These are phyloP conservation scores for Cutaneotrichosporon sp. DNA, from an alignment of 1,284 basidiomycete species.

Conservation along the genomic window DNA sequence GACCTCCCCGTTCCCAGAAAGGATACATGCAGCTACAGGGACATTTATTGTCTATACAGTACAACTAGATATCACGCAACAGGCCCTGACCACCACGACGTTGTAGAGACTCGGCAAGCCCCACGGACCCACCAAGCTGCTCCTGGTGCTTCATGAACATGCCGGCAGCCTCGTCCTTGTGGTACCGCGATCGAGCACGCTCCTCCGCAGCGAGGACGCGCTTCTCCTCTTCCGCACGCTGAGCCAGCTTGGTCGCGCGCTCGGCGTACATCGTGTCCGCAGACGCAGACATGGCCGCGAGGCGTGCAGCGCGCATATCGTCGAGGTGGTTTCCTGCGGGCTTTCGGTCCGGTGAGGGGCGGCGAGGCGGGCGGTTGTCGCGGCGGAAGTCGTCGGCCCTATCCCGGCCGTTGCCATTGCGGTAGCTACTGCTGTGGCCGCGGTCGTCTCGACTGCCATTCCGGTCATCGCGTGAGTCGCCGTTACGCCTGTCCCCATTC, in stretches of 20 bases:
- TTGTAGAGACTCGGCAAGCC: slow-evolving; percentile 40
- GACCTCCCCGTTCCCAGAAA: no score
- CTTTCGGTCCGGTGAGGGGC: slow-evolving; percentile 23
- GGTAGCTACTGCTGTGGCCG: not conserved
- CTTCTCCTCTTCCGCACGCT: slow-evolving; percentile 34
- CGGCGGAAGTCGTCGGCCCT: slow-evolving; percentile 23
- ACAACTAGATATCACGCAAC: slow-evolving; percentile 35
- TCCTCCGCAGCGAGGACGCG: slow-evolving; percentile 32
- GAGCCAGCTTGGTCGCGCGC: slow-evolving; percentile 33
- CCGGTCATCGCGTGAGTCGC: not conserved
- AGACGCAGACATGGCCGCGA: slow-evolving; percentile 77
- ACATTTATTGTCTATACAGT: not conserved
- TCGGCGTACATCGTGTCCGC: slow-evolving; percentile 56
- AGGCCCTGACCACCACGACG: slow-evolving; percentile 45
- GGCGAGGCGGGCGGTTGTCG: slow-evolving; percentile 23
- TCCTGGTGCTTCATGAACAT: slow-evolving; percentile 45
- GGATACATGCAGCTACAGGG: not conserved
- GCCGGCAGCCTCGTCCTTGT: slow-evolving; percentile 41
- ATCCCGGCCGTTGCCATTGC: slow-evolving; percentile 7
- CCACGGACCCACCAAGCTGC: slow-evolving; percentile 30
- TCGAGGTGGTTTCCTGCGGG: slow-evolving; percentile 31
- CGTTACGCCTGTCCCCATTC: not conserved
- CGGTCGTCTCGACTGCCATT: not conserved
- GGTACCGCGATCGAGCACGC: slow-evolving; percentile 34
- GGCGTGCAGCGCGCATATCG: slow-evolving; percentile 68